Percentiles rank a stretch among this genome's conserved stretches.
Conservation (phyloP, 345 rosid species). For the Brassica napus region Da-Ae NC_063436.1:35332501-35333000, state of each 20-base stretch:
- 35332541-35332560: conserved; percentile 88
- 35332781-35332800: neutral
- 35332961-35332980: no score
- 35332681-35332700: conserved; percentile 1
- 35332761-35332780: neutral
- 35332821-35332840: no score
- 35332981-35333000: no score
- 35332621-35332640: conserved; percentile 80
- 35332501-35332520: conserved; percentile 59
- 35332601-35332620: conserved; percentile 92
- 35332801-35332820: no score
- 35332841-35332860: no score
- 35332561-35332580: conserved; percentile 88
- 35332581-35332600: conserved; percentile 69
- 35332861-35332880: no score
- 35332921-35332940: no score
- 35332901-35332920: no score
- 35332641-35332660: conserved; percentile 98
- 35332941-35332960: no score
- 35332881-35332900: no score
- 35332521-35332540: conserved; percentile 83
- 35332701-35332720: neutral
- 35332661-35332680: conserved; percentile 69
- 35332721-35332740: neutral
- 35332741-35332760: conserved; percentile 21